Evolutionary conservation across 1,284 basidiomycete genomes (phyloP), one percentile per base, ranked within the genome.

Genomic region (Jaminaea rosea): DNA sequence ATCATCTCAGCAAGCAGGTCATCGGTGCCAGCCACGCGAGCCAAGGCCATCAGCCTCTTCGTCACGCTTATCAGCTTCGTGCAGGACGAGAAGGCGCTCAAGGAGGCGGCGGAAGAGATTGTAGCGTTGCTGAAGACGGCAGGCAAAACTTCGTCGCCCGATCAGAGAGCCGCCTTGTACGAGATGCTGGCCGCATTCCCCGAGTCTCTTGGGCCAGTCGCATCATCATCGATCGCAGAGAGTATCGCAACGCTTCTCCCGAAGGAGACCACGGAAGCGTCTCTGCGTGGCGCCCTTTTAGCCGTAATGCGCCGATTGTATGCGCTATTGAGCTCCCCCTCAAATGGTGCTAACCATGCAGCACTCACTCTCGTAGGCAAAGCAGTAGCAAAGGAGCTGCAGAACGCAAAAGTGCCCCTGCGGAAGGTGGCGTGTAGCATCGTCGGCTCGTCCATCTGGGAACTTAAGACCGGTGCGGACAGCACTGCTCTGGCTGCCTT

Each of bases 191-290:
- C 19, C 17, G 19, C 24, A 5, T n/a, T n/a, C n/a, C n/a, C n/a
- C n/a, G n/a, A n/a, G n/a, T n/a, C n/a, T n/a, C n/a, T n/a, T n/a
- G n/a, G n/a, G n/a, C 15, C 10, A 9, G 13, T 26, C 10, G n/a
- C 29, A 3, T 59, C 58, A 42, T 32, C 56, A 11, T 41, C 50
- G 4, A 51, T 65, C 45, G 55, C 59, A 23, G 57, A 63, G 15
- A 41, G 54, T 8, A 28, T 69, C 13, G 46, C 56, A 7, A 49
- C 62, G 3, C 28, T 66, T 19, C 53, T 73, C 3, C 49, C 59
- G 23, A 72, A 70, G 37, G 71, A 73, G 47, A 45, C 55, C 2
- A 64, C 63, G 44, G 65, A 69, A 47, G 47, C 53, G 4, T 54
- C 64, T 26, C 56, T 69, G 59, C 56, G 57, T 21, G 57, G 53